Base-by-base conservation (phyloP, 805 yeast species). In the Kazachstania psychrophila region DNA sequence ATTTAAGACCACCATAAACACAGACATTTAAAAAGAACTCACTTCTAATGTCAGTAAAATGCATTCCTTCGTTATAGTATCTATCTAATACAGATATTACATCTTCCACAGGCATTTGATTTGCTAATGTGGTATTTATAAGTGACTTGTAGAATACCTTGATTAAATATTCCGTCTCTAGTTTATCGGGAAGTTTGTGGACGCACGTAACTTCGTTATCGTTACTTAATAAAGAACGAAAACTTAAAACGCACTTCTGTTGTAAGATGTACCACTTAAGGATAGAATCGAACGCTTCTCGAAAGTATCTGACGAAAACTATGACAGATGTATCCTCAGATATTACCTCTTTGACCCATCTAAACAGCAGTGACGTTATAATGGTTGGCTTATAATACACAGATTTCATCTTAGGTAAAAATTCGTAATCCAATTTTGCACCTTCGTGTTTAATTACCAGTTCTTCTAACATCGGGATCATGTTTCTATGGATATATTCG, bases 231-330 rank as follows among this genome's bases (percentile, higher is more conserved):
- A 39, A 38, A 4, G 29, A 24, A 8, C 36, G 25, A 19, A 31
- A 40, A 23, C 44, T 47, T 1, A 40, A 40, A 6, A 46, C 13
- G 25, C 38, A 39, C 30, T 47, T 44, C 30, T 39, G 28, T 31
- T 49, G 45, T 12, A 46, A 35, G 14, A 44, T 26, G 30, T 46
- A 46, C 50, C 49, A 47, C 36, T 43, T 47, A 23, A 40, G 30
- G 7, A 40, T 27, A 4, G 29, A 36, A 12, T 37, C 33, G 14
- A 43, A 40, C 14, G 43, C 33, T 9, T 33, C 30, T 15, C 28
- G 34, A 1, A 47, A 9, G 6, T 51, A 47, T 19, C 22, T 15
- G 12, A 27, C 31, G 22, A 42, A 41, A 19, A 31, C 34, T 14
- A 31, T 23, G n/a, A 27, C 27, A 3, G 33, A 17, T 17, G 23